Evolutionary conservation across 2,329 filamentous ascomycete species (phyloP).

Genomic region (Fusarium verrucosum): DNA sequence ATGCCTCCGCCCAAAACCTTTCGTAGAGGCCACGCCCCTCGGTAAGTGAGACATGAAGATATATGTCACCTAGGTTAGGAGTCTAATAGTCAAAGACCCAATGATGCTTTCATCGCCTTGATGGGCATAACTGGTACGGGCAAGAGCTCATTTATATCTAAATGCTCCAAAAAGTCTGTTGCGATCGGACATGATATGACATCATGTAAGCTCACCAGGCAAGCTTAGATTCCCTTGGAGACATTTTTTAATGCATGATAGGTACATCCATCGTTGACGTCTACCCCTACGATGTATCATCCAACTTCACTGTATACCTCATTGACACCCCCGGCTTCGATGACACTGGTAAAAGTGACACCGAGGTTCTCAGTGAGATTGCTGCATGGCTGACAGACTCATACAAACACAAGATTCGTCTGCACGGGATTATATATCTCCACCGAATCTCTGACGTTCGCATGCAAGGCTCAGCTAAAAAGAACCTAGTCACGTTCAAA

Average conservation of each 20-base stretch:
- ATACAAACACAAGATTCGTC: conserved; percentile 29
- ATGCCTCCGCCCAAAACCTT: neutral
- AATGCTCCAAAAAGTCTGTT: neutral
- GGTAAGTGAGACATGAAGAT: neutral
- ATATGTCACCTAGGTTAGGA: neutral
- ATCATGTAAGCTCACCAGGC: neutral
- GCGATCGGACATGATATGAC: neutral
- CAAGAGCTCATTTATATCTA: conserved; percentile 22
- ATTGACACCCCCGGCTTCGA: conserved; percentile 58
- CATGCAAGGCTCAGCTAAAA: conserved; percentile 26
- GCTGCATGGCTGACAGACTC: conserved; percentile 46
- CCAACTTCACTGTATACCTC: conserved; percentile 36
- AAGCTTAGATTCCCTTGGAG: too few species aligned
- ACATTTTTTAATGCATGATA: neutral
- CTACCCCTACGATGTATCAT: conserved; percentile 1
- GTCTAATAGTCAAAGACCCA: neutral
- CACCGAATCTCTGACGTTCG: conserved; percentile 23
- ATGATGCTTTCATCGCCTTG: conserved; percentile 15
- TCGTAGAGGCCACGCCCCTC: conserved; percentile 1
- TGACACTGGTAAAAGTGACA: conserved; percentile 52
- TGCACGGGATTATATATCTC: conserved; percentile 32
- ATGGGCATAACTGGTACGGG: conserved; percentile 24
- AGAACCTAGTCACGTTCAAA: conserved; percentile 16
- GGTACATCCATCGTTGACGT: conserved; percentile 13
- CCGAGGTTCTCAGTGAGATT: conserved; percentile 52